Percentiles rank a stretch among this genome's conserved stretches.
Evolutionary conservation across 257 asterid genomes (phyloP).

Genomic region (Nicotiana paniculata): DNA sequence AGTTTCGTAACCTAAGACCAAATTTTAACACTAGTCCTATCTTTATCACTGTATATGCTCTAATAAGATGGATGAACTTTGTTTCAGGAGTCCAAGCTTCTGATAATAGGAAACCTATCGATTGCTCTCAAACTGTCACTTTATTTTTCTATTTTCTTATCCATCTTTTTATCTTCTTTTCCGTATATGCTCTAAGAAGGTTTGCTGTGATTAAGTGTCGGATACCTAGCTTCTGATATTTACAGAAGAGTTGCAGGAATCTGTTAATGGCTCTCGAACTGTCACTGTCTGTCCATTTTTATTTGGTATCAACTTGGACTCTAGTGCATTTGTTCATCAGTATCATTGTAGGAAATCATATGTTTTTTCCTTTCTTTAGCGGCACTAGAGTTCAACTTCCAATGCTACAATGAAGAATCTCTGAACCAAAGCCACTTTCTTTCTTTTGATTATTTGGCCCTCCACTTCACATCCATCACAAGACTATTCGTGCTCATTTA

Average conservation of each 20-base stretch:
- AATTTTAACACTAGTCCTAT: background rate
- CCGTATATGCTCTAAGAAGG: background rate
- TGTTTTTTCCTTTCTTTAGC: background rate
- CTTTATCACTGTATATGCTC: background rate
- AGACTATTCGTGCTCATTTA: background rate
- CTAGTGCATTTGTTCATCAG: background rate
- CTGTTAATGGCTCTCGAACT: background rate
- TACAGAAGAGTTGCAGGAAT: background rate
- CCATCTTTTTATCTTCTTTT: background rate
- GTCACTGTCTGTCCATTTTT: background rate
- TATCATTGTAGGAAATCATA: background rate
- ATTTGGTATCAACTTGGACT: background rate
- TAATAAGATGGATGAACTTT: background rate
- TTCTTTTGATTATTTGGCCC: background rate
- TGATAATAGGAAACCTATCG: background rate
- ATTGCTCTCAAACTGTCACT: background rate
- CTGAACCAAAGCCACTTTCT: background rate
- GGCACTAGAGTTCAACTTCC: background rate
- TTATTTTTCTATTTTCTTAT: background rate
- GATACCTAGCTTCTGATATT: background rate
- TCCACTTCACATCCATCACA: background rate
- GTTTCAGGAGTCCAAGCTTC: background rate
- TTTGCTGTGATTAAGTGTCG: background rate
- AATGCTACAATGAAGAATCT: background rate
- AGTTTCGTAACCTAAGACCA: background rate